A percentile compares a stretch with the other conserved stretches of the same genome.
Evolutionary conservation across 1,284 basidiomycete species (phyloP).

Genomic region (Cronartium quercuum): DNA sequence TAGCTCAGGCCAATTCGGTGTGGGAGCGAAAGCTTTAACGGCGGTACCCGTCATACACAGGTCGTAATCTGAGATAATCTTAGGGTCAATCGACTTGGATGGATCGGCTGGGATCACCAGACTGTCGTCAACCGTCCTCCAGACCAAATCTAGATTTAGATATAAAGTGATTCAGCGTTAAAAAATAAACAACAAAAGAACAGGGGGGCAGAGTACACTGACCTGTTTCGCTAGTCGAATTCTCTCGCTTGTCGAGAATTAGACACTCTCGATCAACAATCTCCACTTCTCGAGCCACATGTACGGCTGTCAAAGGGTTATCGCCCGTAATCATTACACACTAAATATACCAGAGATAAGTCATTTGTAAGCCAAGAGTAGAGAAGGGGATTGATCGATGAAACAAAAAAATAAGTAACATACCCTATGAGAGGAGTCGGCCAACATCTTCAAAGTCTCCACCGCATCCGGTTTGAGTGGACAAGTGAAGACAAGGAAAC

Average conservation of each 20-base stretch:
- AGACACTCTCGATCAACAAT: conserved; percentile 88
- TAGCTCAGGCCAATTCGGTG: conserved; percentile 62
- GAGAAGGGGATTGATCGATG: neutral
- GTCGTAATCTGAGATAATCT: conserved; percentile 76
- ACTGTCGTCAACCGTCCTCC: conserved; percentile 72
- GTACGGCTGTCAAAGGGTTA: conserved; percentile 87
- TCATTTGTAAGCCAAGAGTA: conserved; percentile 27
- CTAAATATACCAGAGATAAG: conserved; percentile 50
- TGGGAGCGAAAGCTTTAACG: conserved; percentile 69
- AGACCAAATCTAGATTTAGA: conserved; percentile 49
- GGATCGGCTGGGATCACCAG: conserved; percentile 77
- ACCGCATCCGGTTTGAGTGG: conserved; percentile 89
- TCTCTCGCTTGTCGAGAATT: conserved; percentile 80
- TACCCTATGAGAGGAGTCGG: conserved; percentile 87
- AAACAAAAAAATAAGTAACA: conserved; percentile 45
- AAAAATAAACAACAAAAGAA: neutral
- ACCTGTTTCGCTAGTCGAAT: conserved; percentile 64
- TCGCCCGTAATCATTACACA: conserved; percentile 98
- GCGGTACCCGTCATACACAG: conserved; percentile 90
- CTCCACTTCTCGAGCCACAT: conserved; percentile 88
- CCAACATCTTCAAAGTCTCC: conserved; percentile 78
- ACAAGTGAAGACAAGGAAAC: conserved; percentile 93
- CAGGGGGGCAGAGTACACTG: conserved; percentile 45
- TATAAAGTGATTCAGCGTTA: neutral
- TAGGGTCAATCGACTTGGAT: conserved; percentile 64